These are phyloP conservation scores for Dysphania ambrosioides DNA, from an alignment of 148 eudicot species.

Conservation along the genomic window DNA sequence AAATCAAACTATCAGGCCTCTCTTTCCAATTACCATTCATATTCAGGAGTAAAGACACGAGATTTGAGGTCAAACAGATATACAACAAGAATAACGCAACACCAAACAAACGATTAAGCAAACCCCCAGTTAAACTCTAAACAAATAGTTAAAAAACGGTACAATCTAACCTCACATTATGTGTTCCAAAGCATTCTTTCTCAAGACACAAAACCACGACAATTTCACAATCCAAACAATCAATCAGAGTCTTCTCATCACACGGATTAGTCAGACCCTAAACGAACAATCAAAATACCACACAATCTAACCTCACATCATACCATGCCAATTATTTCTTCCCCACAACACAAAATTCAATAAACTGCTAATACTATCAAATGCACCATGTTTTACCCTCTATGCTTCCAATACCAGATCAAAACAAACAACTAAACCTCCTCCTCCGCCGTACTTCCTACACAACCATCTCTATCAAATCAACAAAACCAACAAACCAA, in stretches of 20 bases:
- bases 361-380: neutral
- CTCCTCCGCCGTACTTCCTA: neutral
- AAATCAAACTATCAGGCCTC: neutral
- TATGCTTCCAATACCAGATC: neutral
- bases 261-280: too few species aligned
- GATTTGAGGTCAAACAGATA: neutral
- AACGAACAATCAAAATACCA: neutral
- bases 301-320: neutral
- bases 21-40: conserved; percentile 2
- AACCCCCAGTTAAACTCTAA: neutral
- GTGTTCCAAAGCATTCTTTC: neutral
- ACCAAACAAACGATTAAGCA: neutral
- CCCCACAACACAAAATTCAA: neutral
- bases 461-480: neutral
- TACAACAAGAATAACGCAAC: neutral
- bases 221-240: too few species aligned
- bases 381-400: neutral
- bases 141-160: neutral
- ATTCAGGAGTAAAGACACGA: neutral
- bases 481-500: neutral
- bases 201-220: neutral
- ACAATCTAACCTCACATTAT: neutral
- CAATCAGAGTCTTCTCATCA: too few species aligned
- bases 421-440: neutral
- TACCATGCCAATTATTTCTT: neutral